Evolutionary conservation across 208 protist species (phyloP).

Genomic region (Acanthamoeba lenticulata): DNA sequence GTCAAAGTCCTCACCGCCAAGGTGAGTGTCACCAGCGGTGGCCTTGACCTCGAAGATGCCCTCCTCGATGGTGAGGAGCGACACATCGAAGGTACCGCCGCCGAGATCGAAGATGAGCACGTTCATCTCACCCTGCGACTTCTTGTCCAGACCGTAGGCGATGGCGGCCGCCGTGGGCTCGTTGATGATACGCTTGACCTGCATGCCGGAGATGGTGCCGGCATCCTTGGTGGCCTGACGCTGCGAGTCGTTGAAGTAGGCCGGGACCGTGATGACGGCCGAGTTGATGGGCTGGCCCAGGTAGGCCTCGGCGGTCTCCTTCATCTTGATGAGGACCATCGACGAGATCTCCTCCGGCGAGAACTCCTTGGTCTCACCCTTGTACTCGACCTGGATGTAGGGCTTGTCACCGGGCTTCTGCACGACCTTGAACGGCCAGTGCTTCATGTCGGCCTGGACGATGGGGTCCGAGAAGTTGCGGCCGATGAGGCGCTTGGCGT

Average conservation of each 20-base stretch:
- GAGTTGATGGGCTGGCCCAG: constrained; percentile 93
- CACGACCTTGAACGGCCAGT: constrained; percentile 92
- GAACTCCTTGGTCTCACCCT: constrained; percentile 90
- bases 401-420: constrained; percentile 87
- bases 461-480: constrained; percentile 80
- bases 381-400: constrained; percentile 88
- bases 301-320: constrained; percentile 95
- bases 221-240: constrained; percentile 94
- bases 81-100: constrained; percentile 99
- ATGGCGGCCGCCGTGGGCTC: constrained; percentile 99
- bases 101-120: constrained; percentile 99
- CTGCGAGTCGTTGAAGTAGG: constrained; percentile 98
- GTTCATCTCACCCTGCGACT: constrained; percentile 86
- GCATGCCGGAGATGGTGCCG: constrained; percentile 92
- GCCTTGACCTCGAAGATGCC: constrained; percentile 99
- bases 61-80: constrained; percentile 98
- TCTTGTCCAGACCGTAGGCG: constrained; percentile 97
- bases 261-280: constrained; percentile 96
- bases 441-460: constrained; percentile 89
- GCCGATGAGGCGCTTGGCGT: constrained; percentile 92
- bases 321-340: constrained; percentile 95
- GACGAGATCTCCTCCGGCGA: constrained; percentile 93
- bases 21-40: constrained; percentile 99
- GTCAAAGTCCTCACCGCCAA: constrained; percentile 99
- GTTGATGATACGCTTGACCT: constrained; percentile 99